Percentiles rank a stretch among this genome's conserved stretches.
These are phyloP conservation scores for Amoebophrya sp. DNA, from an alignment of 169 alveolate genomes.

Conservation along the genomic window DNA sequence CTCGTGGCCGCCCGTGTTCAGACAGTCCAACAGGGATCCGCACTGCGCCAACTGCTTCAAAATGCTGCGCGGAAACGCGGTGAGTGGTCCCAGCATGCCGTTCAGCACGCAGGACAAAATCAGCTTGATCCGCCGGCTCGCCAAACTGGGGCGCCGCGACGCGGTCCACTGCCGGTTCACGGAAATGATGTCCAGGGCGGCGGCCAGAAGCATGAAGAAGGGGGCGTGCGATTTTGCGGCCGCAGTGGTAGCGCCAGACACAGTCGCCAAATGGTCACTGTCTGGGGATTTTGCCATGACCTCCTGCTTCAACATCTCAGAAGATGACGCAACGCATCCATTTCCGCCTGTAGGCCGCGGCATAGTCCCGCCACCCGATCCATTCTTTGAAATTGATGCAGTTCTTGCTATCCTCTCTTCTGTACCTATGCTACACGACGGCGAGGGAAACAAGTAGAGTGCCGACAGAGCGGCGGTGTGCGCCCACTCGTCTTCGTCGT, in stretches of 20 bases:
- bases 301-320: no score
- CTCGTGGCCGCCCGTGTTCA: not conserved
- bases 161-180: not conserved
- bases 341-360: no score
- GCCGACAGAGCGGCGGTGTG: not conserved
- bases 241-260: no score
- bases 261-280: no score
- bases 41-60: not conserved
- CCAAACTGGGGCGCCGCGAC: not conserved
- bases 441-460: not conserved
- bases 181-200: not conserved
- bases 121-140: not conserved
- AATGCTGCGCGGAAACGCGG: not conserved
- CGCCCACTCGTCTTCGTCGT: slow-evolving; percentile 7
- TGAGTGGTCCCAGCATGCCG: not conserved
- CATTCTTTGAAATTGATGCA: no score
- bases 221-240: not conserved
- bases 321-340: no score
- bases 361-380: no score
- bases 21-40: not conserved
- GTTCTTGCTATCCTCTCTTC: no score
- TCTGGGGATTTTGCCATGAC: no score
- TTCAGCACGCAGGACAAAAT: not conserved
- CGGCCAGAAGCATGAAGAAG: not conserved
- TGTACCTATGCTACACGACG: no score